Evolutionary conservation across 2,329 filamentous ascomycete genomes (phyloP), one percentile per base, ranked within the genome.

Genomic region (Cladosporium sp.): DNA sequence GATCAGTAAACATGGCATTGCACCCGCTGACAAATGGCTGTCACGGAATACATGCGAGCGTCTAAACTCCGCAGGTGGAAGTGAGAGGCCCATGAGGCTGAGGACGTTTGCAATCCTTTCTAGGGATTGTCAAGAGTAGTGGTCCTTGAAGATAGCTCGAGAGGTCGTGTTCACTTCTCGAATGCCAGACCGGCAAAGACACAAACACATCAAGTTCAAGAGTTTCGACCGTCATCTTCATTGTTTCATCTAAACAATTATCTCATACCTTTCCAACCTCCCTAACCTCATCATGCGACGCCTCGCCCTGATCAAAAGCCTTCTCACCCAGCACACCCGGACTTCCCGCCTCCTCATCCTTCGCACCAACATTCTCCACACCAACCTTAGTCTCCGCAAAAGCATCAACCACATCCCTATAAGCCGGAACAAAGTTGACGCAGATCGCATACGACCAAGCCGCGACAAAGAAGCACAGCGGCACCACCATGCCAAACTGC

Each of bases 391-490:
- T 75, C 35, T 73, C 73, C 0, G 75, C 75, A 40, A 81, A 74
- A 57, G 73, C 77, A 66, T 91, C 88, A 2, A 85, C 83, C 0
- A 85, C 81, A 56, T 80, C 74, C 34, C 80, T 76, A 68, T 91
- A 90, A 2, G 77, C 73, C 0, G 85, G 84, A 4, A 84, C 75
- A 63, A 89, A 89, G 71, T 91, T 91, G 22, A 81, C 77, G 40
- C 68, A 71, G 6, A 79, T 50, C 0, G 76, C 64, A 65, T 80
- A 81, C 4, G 66, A 68, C 71, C 73, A 79, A 0, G 78, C 76
- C 0, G 73, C 73, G 61, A 80, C 49, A 67, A 81, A 74, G 64
- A 80, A 80, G 3, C 70, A 70, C 42, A 88, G 66, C 0, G 87
- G 87, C 1, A 91, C 85, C 9, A 84, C 75, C 83, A 90, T 88